Evolutionary conservation across 192 early-diverging fungal species (phyloP), one percentile per base, ranked within the genome.

Genomic region (Cetraspora pellucida): DNA sequence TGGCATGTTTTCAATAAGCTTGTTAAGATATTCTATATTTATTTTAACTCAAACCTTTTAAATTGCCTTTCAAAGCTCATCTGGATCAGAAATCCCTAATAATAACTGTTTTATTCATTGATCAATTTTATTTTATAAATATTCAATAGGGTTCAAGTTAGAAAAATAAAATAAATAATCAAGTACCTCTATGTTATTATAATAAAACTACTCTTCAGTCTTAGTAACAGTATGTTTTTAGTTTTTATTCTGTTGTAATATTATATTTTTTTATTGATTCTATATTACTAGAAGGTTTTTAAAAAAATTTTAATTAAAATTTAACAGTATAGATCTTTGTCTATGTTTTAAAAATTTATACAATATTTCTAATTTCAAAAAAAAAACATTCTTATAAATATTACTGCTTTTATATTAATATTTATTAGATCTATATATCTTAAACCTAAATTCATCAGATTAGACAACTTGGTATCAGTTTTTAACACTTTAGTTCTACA

Each of bases 401-500:
- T 25, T 54, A 4, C 79, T 75, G 17, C 75, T 77, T 55, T 77
- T 79, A 79, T 71, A 72, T 57, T 81, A 10, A 44, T 46, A 21
- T 45, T 81, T 78, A 80, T 86, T 80, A 17, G 74, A 79, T 16
- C 81, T 64, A n/a, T 79, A 77, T 43, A 69, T 25, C 28, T 83
- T 81, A 14, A 85, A 77, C 67, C 83, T 83, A 1, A 75, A 81
- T 52, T 86, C 72, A 43, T 82, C 83, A 3, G 79, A 83, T 27
- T 68, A 86, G 17, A 84, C 50, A 63, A 83, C 81, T 30, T 47
- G 57, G 45, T 31, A 78, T 76, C 77, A 86, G 44, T 82, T 79
- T 2, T 83, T 75, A 25, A 83, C n/a, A 0, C 75, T 84, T 83
- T 74, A 82, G 58, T 81, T 3, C 58, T 54, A 77, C 63, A 59